Percentiles rank a stretch among this genome's conserved stretches.
Conservation (phyloP, 78 protist species). For the Guillardia theta region DNA sequence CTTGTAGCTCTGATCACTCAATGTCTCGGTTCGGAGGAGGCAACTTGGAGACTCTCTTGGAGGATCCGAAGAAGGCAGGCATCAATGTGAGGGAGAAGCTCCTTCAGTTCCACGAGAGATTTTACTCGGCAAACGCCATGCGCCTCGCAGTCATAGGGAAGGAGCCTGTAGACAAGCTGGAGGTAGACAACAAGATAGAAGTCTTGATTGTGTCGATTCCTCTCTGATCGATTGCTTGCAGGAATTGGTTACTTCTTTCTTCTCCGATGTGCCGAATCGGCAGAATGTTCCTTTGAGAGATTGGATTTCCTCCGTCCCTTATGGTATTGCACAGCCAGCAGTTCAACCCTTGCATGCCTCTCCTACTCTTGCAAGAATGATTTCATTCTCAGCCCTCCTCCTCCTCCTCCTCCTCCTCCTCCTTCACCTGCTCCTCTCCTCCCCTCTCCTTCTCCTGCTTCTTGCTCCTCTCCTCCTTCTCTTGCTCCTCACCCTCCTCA, state of each 20-base stretch:
- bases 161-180: slow-evolving; percentile 42
- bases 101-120: slow-evolving; percentile 53
- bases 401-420: background rate
- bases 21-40: slow-evolving; percentile 63
- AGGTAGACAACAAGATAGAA: no score
- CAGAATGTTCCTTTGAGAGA: no score
- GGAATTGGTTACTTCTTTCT: background rate
- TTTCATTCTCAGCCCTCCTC: background rate
- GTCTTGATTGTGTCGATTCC: background rate
- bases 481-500: background rate
- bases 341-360: background rate
- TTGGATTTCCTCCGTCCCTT: background rate
- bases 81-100: slow-evolving; percentile 37
- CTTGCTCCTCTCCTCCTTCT: background rate
- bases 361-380: background rate
- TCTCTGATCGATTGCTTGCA: background rate
- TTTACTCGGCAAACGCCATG: slow-evolving; percentile 68
- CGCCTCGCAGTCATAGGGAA: slow-evolving; percentile 44
- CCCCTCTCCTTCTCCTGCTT: background rate
- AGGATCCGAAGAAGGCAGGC: slow-evolving; percentile 30
- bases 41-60: slow-evolving; percentile 60
- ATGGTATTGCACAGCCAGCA: background rate
- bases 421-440: background rate
- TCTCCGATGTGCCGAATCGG: no score
- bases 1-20: slow-evolving; percentile 61